phyloP scores from a whole-genome alignment of 108 stramenopile genomes.

The Cyclotella baltica region DNA sequence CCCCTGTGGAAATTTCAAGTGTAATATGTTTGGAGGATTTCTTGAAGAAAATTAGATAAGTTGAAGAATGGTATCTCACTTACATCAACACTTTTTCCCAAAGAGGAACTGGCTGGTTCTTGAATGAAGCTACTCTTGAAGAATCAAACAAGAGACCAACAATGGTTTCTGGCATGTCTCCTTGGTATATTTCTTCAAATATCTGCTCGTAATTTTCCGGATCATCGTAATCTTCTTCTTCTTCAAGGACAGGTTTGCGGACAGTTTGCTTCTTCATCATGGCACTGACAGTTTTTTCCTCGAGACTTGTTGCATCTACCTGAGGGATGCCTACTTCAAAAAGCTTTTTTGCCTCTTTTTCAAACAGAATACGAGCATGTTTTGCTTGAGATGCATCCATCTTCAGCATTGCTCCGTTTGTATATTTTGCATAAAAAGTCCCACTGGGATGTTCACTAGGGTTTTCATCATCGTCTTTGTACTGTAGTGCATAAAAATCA shows the following conservation, averaged over 20 bases:
- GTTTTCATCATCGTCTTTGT: conserved; percentile 36
- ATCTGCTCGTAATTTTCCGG: conserved; percentile 39
- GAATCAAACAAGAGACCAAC: conserved; percentile 41
- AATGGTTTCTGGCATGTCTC: conserved; percentile 31
- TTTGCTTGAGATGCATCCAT: conserved; percentile 38
- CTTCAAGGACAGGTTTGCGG: conserved; percentile 28
- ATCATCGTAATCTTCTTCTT: conserved; percentile 36
- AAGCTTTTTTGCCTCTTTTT: conserved; percentile 37
- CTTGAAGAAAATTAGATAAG: background rate
- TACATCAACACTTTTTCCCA: conserved; percentile 17
- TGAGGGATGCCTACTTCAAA: conserved; percentile 33
- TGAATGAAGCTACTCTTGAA: background rate
- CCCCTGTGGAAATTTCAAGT: background rate
- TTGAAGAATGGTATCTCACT: background rate
- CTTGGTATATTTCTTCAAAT: conserved; percentile 42
- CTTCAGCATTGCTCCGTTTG: conserved; percentile 34
- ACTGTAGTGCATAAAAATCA: background rate
- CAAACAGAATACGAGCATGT: conserved; percentile 29
- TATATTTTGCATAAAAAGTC: conserved; percentile 30
- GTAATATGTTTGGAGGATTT: background rate
- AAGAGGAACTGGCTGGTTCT: background rate
- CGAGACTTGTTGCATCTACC: conserved; percentile 11
- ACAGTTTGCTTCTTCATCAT: background rate
- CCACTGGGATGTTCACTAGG: conserved; percentile 22
- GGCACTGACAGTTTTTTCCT: conserved; percentile 11